Percentiles rank a stretch among this genome's conserved stretches.
Conservation (phyloP, 2,329 filamentous ascomycete genomes). For the Capronia americana region DNA sequence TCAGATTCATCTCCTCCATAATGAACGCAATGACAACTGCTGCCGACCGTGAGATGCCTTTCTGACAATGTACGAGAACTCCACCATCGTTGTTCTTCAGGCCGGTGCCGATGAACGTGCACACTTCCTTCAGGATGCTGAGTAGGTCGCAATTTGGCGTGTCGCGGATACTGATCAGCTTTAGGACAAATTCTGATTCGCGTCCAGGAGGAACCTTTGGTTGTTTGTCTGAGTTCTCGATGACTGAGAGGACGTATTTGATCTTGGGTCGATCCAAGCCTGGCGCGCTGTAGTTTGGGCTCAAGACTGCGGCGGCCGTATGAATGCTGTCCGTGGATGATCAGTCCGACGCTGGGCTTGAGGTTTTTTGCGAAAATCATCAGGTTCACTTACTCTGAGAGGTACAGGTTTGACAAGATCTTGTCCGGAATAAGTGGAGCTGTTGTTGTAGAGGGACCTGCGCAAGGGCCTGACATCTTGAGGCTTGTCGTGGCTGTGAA, state of each 20-base stretch:
- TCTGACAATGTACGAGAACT: constrained; percentile 37
- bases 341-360: background rate
- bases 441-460: constrained; percentile 29
- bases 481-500: background rate
- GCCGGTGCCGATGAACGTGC: constrained; percentile 30
- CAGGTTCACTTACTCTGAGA: constrained; percentile 32
- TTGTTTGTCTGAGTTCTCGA: constrained; percentile 27
- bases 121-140: constrained; percentile 26
- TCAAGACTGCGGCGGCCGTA: constrained; percentile 35
- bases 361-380: background rate
- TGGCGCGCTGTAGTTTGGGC: constrained; percentile 32
- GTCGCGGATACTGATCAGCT: constrained; percentile 32
- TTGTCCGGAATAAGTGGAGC: constrained; percentile 35
- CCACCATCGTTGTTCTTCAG: constrained; percentile 31
- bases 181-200: constrained; percentile 35
- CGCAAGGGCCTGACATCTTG: constrained; percentile 19
- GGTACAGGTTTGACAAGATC: constrained; percentile 33
- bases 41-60: constrained; percentile 36
- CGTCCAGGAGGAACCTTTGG: constrained; percentile 26
- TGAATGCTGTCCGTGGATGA: constrained; percentile 23
- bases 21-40: constrained; percentile 33
- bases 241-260: constrained; percentile 32
- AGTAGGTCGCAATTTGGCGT: constrained; percentile 26
- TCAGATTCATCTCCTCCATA: constrained; percentile 35
- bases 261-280: constrained; percentile 28